Percentiles rank a stretch among this genome's conserved stretches.
phyloP scores from a whole-genome alignment of 192 early-diverging fungal genomes.

The Podochytrium sp. region DNA sequence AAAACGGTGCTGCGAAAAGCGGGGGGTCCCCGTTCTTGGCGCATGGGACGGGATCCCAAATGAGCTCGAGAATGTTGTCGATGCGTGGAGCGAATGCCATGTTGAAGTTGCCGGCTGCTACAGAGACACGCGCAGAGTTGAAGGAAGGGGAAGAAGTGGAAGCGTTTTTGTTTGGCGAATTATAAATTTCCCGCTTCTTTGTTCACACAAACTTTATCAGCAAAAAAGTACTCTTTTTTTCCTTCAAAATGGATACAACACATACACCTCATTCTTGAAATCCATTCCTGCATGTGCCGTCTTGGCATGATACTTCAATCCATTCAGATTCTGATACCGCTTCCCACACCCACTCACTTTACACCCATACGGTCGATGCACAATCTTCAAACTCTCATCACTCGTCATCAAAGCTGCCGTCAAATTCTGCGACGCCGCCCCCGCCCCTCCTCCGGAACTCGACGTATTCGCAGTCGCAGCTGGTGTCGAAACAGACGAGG shows the following conservation, averaged over 20 bases:
- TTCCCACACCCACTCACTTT: constrained; percentile 72
- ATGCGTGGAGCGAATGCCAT: constrained; percentile 81
- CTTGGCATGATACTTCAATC: constrained; percentile 88
- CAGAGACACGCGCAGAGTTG: constrained; percentile 29
- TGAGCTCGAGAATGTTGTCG: constrained; percentile 66
- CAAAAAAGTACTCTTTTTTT: constrained; percentile 6
- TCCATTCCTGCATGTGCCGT: constrained; percentile 40
- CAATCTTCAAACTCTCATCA: constrained; percentile 35
- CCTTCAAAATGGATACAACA: constrained; percentile 34
- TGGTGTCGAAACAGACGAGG: background rate
- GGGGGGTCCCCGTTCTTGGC: constrained; percentile 22
- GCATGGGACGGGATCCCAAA: constrained; percentile 73
- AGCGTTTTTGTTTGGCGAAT: constrained; percentile 52
- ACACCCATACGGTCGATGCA: constrained; percentile 45
- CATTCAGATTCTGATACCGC: constrained; percentile 95
- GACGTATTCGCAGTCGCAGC: background rate
- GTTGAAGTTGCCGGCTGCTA: constrained; percentile 66
- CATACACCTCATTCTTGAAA: constrained; percentile 41
- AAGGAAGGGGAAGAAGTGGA: constrained; percentile 50
- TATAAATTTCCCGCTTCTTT: background rate
- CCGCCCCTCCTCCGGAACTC: background rate
- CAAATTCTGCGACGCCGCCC: background rate
- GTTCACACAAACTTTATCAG: background rate
- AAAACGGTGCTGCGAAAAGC: background rate
- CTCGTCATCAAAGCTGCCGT: constrained; percentile 24